Evolutionary conservation across 1,284 basidiomycete species (phyloP), one percentile per base, ranked within the genome.

Genomic region (Takashimella koratensis): DNA sequence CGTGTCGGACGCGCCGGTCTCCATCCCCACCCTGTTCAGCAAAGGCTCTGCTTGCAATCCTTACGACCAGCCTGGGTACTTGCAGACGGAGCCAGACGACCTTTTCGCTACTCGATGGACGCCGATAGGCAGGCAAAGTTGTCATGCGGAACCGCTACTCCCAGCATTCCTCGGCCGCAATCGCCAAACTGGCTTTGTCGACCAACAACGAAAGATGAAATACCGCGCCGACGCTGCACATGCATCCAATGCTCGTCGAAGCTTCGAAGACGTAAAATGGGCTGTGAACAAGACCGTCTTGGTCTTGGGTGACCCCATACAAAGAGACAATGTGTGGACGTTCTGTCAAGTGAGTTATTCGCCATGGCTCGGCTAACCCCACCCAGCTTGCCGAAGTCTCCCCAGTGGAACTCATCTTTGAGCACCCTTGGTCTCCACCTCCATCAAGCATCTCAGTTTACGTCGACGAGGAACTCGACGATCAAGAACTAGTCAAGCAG

Each of bases 321-420:
- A 48, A 10, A 56, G 60, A 30, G 46, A 44, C 30, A 54, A 47
- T 20, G 40, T 48, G 3, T 40, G 45, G 22, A 53, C 56, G 26
- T 44, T 58, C 20, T 62, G 60, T 25, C 45, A 51, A 27, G 60
- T 62, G 52, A 57, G 60, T 52, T 5, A n/a, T n/a, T n/a, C n/a
- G n/a, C n/a, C n/a, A n/a, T n/a, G n/a, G n/a, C n/a, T n/a, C n/a
- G n/a, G n/a, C n/a, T n/a, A n/a, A n/a, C n/a, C n/a, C n/a, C n/a
- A n/a, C n/a, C n/a, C n/a, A n/a, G n/a, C n/a, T n/a, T n/a, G n/a
- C n/a, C n/a, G n/a, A n/a, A n/a, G n/a, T n/a, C n/a, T n/a, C n/a
- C n/a, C n/a, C n/a, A n/a, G n/a, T n/a, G n/a, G 60, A 59, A 22
- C 23, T 62, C 5, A 27, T 20, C 13, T 55, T 46, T 52, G 36